Evolutionary conservation across 1,284 basidiomycete species (phyloP).

Genomic region (Peniophora sp.): DNA sequence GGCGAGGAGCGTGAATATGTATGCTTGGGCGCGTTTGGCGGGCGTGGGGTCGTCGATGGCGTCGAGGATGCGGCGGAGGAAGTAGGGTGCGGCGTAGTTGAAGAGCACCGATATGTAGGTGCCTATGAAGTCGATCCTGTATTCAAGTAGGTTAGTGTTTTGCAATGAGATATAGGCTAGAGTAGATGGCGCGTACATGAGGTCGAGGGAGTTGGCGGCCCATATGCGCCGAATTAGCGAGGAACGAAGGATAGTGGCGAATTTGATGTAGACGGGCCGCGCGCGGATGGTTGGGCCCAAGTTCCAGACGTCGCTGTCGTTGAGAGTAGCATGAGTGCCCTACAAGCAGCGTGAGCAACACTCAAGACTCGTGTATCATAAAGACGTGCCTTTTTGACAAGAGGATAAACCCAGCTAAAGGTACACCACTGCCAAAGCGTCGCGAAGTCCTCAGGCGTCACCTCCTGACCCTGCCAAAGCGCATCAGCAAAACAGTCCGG

Average conservation of each 20-base stretch:
- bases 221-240: conserved; percentile 57
- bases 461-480: conserved; percentile 36
- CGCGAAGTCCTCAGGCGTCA: conserved; percentile 71
- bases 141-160: too few species aligned
- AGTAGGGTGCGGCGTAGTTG: conserved; percentile 64
- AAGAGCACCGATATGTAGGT: conserved; percentile 59
- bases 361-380: background rate
- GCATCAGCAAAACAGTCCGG: background rate
- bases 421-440: conserved; percentile 72
- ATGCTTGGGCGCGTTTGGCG: conserved; percentile 49
- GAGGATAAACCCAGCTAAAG: conserved; percentile 70
- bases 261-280: conserved; percentile 57
- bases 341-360: conserved; percentile 12
- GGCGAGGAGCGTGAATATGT: conserved; percentile 64
- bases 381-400: conserved; percentile 41
- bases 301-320: conserved; percentile 64
- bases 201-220: conserved; percentile 64
- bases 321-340: conserved; percentile 54
- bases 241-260: conserved; percentile 26
- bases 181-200: conserved; percentile 34
- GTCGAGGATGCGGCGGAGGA: conserved; percentile 56
- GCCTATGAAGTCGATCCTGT: conserved; percentile 53
- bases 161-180: too few species aligned
- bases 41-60: conserved; percentile 30
- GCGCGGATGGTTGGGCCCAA: conserved; percentile 66